Evolutionary conservation across 352 stramenopile genomes (phyloP).

Genomic region (Lagenidium sp.): DNA sequence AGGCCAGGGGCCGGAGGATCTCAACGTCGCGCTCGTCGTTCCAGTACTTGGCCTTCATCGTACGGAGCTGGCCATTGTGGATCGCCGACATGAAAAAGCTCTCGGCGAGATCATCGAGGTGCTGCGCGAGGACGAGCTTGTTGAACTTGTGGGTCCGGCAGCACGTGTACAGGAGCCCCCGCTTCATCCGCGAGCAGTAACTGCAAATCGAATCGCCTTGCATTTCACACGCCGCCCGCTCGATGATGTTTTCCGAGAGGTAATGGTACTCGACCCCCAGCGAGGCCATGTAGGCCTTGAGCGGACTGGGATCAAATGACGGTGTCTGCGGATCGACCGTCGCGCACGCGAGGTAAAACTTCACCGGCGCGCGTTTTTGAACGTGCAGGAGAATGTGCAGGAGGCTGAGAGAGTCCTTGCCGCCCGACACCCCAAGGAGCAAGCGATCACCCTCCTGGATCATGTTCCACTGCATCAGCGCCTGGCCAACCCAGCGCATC

Average conservation of each 20-base stretch:
- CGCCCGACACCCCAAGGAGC: slow-evolving; percentile 88
- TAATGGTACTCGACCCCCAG: slow-evolving; percentile 91
- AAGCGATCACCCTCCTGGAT: slow-evolving; percentile 88
- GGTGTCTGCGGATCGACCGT: slow-evolving; percentile 13
- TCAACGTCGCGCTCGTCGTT: slow-evolving; percentile 84
- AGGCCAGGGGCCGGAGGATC: slow-evolving; percentile 90
- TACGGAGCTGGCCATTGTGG: slow-evolving; percentile 4
- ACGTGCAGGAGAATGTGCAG: slow-evolving; percentile 90
- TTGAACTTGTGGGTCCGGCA: slow-evolving; percentile 53
- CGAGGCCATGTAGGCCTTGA: slow-evolving; percentile 91
- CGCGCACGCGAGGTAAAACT: slow-evolving; percentile 48
- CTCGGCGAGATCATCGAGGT: slow-evolving; percentile 93
- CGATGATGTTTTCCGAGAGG: slow-evolving; percentile 78
- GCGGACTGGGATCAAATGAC: slow-evolving; percentile 89
- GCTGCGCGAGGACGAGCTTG: slow-evolving; percentile 83
- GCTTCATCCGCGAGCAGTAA: slow-evolving; percentile 93
- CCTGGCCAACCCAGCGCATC: slow-evolving; percentile 38
- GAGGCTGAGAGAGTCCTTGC: slow-evolving; percentile 91
- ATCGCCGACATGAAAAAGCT: slow-evolving; percentile 91
- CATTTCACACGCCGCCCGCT: slow-evolving; percentile 51
- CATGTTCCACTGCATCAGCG: slow-evolving; percentile 88
- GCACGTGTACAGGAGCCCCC: slow-evolving; percentile 88
- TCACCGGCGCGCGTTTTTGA: slow-evolving; percentile 77
- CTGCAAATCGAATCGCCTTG: slow-evolving; percentile 80
- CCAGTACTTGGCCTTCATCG: slow-evolving; percentile 8